Evolutionary conservation across 371 early-diverging fungal genomes (phyloP).

Genomic region (Haplosporangium sp.): DNA sequence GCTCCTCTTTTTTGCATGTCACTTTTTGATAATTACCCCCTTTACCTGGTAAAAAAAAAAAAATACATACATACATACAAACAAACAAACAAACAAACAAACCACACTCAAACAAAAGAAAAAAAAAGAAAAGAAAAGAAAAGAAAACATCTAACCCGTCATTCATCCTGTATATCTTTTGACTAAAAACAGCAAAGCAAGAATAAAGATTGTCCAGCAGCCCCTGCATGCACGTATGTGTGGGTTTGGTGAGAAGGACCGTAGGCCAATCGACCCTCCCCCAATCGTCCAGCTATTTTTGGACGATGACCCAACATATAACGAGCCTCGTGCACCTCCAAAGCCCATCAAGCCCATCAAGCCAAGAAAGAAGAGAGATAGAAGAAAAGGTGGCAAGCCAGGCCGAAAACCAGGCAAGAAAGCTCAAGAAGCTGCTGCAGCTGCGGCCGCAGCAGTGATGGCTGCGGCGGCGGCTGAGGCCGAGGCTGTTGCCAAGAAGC

Average conservation of each 20-base stretch:
- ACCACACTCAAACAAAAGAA: too few species aligned
- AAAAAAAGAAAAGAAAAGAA: too few species aligned
- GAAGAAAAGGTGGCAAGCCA: slow-evolving; percentile 7
- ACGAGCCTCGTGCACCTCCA: not conserved
- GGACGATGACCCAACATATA: slow-evolving; percentile 33
- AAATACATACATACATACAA: not conserved
- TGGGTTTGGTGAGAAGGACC: slow-evolving; percentile 85
- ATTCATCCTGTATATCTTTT: not conserved
- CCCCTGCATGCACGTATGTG: slow-evolving; percentile 87
- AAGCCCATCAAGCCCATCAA: slow-evolving; percentile 1
- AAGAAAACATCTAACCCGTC: too few species aligned
- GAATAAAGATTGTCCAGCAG: slow-evolving; percentile 70
- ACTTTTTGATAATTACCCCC: not conserved
- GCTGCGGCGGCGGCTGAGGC: slow-evolving; percentile 5
- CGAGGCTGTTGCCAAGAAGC: not conserved
- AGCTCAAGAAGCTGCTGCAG: slow-evolving; percentile 11
- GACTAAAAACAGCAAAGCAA: slow-evolving; percentile 2
- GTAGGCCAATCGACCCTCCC: slow-evolving; percentile 77
- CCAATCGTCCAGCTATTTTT: slow-evolving; percentile 72
- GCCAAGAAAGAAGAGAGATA: slow-evolving; percentile 12
- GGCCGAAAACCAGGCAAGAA: slow-evolving; percentile 21
- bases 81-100: not conserved
- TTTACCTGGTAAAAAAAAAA: slow-evolving; percentile 2
- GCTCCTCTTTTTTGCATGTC: not conserved
- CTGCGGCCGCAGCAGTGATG: slow-evolving; percentile 7